Evolutionary conservation across 2,329 filamentous ascomycete genomes (phyloP).

Genomic region (Cryphonectria naterciae): DNA sequence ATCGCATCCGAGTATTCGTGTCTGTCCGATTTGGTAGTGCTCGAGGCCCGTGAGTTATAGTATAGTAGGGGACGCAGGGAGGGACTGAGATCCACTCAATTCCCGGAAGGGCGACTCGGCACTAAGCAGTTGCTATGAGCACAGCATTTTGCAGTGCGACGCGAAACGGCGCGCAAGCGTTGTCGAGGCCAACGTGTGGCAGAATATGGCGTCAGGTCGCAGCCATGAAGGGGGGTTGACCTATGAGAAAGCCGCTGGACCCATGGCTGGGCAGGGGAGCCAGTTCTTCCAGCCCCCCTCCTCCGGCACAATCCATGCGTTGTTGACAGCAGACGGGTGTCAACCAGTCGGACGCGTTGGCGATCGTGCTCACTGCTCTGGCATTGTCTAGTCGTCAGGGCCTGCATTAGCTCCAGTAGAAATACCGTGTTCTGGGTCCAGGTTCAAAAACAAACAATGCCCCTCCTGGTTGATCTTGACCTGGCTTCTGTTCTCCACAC

Average conservation of each 20-base stretch:
- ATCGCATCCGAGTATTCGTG: neutral
- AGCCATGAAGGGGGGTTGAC: neutral
- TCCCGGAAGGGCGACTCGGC: neutral
- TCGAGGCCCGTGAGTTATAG: neutral
- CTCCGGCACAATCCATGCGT: constrained; percentile 8
- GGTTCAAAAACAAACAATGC: constrained; percentile 26
- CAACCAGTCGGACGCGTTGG: constrained; percentile 22
- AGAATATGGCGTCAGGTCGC: constrained; percentile 8
- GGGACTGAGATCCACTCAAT: neutral
- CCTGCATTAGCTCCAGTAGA: constrained; percentile 16
- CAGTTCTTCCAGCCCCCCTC: neutral
- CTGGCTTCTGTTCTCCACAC: constrained; percentile 6
- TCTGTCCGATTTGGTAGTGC: neutral
- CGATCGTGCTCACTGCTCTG: constrained; percentile 17
- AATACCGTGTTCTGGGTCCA: constrained; percentile 13
- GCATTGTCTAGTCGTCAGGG: constrained; percentile 16
- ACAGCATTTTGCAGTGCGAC: constrained; percentile 11
- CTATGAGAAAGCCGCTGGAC: constrained; percentile 10
- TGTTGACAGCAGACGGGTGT: constrained; percentile 13
- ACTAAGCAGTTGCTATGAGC: neutral
- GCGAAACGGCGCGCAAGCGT: constrained; percentile 19
- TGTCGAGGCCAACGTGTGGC: neutral
- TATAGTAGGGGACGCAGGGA: neutral
- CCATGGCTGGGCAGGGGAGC: constrained; percentile 7
- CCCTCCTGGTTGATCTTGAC: neutral